These are phyloP conservation scores for Podosphaera fusca DNA, from an alignment of 2,329 filamentous ascomycete species.

Conservation along the genomic window DNA sequence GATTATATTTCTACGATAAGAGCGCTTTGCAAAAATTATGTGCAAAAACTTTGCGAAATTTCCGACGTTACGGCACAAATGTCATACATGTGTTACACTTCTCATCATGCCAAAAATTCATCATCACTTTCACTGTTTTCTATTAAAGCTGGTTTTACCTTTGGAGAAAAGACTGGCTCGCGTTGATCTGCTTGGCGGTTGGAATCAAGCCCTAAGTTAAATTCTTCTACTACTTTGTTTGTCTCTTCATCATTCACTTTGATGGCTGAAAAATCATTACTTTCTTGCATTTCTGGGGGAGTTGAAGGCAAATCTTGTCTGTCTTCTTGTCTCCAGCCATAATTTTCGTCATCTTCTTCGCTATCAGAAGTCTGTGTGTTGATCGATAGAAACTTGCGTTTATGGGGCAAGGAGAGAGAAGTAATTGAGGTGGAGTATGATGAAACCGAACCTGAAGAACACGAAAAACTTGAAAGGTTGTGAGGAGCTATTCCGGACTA, in stretches of 20 bases:
- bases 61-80: too few species aligned
- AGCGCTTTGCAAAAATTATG: too few species aligned
- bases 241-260: neutral
- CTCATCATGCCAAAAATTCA: neutral
- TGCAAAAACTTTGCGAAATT: too few species aligned
- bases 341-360: constrained; percentile 40
- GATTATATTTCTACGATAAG: too few species aligned
- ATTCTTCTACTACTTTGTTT: neutral
- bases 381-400: constrained; percentile 40
- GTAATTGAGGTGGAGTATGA: neutral
- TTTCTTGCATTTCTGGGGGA: constrained; percentile 45
- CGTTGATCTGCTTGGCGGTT: neutral
- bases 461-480: neutral
- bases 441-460: neutral
- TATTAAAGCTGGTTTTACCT: neutral
- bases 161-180: neutral
- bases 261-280: constrained; percentile 33
- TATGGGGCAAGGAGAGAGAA: constrained; percentile 20
- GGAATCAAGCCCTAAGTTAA: neutral
- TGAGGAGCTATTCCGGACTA: neutral
- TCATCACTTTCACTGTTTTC: constrained; percentile 1
- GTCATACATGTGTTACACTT: too few species aligned
- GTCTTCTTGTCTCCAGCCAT: constrained; percentile 47
- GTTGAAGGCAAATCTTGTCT: constrained; percentile 34
- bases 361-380: constrained; percentile 34